These are phyloP conservation scores for Prototheca wickerhamii DNA, from an alignment of 163 green algal species.

Conservation along the genomic window DNA sequence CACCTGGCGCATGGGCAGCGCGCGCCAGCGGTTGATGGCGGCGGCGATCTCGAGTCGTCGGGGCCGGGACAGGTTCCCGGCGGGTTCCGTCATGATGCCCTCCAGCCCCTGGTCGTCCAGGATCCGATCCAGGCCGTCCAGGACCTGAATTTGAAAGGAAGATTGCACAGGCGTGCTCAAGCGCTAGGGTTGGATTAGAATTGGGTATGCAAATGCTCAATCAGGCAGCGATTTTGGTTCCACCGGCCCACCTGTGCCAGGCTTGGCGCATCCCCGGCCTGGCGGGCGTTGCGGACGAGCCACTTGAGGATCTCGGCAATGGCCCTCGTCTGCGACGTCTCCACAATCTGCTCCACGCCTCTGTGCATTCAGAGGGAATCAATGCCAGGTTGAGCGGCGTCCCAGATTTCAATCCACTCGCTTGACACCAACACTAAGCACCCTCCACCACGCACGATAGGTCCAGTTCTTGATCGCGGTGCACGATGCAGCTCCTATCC, in stretches of 20 bases:
- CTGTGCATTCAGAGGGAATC: not conserved
- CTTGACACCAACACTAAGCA: too few relatives aligned
- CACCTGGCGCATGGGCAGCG: conserved; percentile 18
- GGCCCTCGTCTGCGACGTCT: conserved; percentile 57
- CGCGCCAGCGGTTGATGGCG: conserved; percentile 55
- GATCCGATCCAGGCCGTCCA: conserved; percentile 31
- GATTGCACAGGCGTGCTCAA: not conserved
- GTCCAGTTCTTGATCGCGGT: too few relatives aligned
- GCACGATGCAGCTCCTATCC: too few relatives aligned
- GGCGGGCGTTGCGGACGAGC: conserved; percentile 19
- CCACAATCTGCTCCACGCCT: conserved; percentile 54
- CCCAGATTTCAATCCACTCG: too few relatives aligned
- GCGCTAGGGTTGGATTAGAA: not conserved
- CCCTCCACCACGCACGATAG: too few relatives aligned
- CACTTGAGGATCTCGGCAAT: conserved; percentile 41
- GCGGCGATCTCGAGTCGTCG: conserved; percentile 54
- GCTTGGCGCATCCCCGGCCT: not conserved
- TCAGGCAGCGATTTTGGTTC: conserved; percentile 4
- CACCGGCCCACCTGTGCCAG: not conserved
- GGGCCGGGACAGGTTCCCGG: conserved; percentile 47
- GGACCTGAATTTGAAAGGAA: conserved; percentile 6
- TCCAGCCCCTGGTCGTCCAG: conserved; percentile 1
- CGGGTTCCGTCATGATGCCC: conserved; percentile 29
- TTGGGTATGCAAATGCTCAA: not conserved
- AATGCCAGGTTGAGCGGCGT: not conserved